Base-by-base conservation (phyloP, 768 basidiomycete species). In the Vararia minispora region DNA sequence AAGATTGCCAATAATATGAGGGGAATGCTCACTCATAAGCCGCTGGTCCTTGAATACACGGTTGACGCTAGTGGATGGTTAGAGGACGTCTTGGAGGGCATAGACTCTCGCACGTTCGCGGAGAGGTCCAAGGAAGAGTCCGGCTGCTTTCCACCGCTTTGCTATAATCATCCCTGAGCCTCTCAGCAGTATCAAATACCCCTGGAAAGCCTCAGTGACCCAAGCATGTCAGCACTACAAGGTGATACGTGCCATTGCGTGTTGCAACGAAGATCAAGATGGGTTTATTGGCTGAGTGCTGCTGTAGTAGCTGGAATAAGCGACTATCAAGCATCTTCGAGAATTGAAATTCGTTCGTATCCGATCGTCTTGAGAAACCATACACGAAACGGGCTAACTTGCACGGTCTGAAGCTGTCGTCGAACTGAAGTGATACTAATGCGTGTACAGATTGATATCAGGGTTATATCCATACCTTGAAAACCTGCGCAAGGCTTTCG, bases 381-480 rank as follows among this genome's bases (percentile, higher is more conserved):
- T 86, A 71, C 8, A 95, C 84, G 48, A 74, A 64, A 36, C 78
- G 71, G 3, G 66, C 72, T 5, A 94, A 67, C 51, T 75, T 76
- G 60, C 90, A 92, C 2, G 94, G 90, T 20, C 94, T 70, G 52
- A 76, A 97, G 39, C 86, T 82, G 52, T 98, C 90, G 8, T 87
- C 90, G 45, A 99, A 98, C 89, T 95, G 41, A 33, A 20, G 34
- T 21, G 32, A 26, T 9, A 14, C 6, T 26, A 39, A 27, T 26
- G 20, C n/a, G 3, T 3, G 12, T 37, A 22, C 13, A 44, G 27
- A 8, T 5, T 22, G 7, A 20, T 9, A 2, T 14, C n/a, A 18
- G 18, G 16, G 28, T 28, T 8, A 17, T 2, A 11, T 22, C 43
- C 46, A n/a, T 35, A 84, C 91, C 65, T 82, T 71, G 49, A 80